phyloP scores from a whole-genome alignment of 2,329 filamentous ascomycete genomes.

The Xylaria polymorpha region DNA sequence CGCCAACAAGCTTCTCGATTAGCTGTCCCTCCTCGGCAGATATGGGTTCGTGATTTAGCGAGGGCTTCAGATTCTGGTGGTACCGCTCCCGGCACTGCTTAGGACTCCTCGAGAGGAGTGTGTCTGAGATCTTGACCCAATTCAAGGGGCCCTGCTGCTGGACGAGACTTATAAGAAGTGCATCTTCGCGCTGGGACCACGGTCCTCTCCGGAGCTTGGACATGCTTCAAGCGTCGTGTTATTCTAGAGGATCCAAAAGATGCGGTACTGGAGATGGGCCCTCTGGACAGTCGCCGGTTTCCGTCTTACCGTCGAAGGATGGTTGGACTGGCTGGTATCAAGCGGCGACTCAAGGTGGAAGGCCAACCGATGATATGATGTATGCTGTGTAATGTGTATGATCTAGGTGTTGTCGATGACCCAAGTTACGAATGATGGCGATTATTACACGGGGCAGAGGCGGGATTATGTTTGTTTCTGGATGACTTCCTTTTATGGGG shows the following conservation, averaged over 20 bases:
- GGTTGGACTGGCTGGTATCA: constrained; percentile 7
- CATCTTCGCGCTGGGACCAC: constrained; percentile 84
- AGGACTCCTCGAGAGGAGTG: constrained; percentile 81
- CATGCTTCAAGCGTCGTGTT: constrained; percentile 22
- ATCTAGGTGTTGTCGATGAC: neutral
- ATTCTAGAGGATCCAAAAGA: neutral
- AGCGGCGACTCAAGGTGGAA: constrained; percentile 1
- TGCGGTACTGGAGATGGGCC: neutral
- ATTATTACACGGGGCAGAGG: neutral
- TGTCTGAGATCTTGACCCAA: constrained; percentile 87
- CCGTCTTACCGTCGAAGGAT: constrained; percentile 2
- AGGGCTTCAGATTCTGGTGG: constrained; percentile 89
- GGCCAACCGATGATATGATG: constrained; percentile 7
- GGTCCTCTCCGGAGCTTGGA: constrained; percentile 70
- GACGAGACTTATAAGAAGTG: constrained; percentile 76
- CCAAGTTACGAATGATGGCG: neutral
- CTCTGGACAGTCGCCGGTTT: neutral
- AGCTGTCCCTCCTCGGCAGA: constrained; percentile 74
- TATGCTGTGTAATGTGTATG: constrained; percentile 1
- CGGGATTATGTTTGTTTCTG: constrained; percentile 10
- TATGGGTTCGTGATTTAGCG: constrained; percentile 79
- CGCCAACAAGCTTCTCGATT: constrained; percentile 81
- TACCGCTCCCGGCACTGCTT: constrained; percentile 97
- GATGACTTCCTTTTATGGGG: constrained; percentile 9
- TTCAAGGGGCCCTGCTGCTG: constrained; percentile 79